A percentile compares a stretch with the other conserved stretches of the same genome.
Conservation (phyloP, 148 eudicot genomes). For the Amaranthus cruentus region DNA sequence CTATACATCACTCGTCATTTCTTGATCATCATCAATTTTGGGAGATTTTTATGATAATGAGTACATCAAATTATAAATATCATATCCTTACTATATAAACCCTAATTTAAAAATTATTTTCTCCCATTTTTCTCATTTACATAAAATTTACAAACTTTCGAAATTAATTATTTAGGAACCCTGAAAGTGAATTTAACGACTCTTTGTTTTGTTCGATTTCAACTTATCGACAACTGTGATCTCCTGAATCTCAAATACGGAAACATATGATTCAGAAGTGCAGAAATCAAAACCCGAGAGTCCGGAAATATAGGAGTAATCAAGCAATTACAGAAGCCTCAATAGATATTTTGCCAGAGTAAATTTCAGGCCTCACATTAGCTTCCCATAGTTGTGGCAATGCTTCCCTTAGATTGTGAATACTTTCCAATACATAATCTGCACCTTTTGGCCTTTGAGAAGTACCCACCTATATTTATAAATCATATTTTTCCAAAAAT, state of each 20-base stretch:
- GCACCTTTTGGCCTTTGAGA: conserved; percentile 75
- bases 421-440: conserved; percentile 79
- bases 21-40: not conserved
- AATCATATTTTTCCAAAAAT: not conserved
- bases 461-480: conserved; percentile 55
- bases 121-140: not conserved
- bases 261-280: no score
- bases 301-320: not conserved
- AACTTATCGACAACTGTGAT: no score
- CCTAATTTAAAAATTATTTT: not conserved
- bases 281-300: no score
- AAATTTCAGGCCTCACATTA: conserved; percentile 43
- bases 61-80: no score
- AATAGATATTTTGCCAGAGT: conserved; percentile 47
- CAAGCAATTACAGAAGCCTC: conserved; percentile 83
- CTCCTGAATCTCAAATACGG: no score
- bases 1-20: not conserved
- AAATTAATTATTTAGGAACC: no score
- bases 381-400: conserved; percentile 80
- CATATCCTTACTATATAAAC: not conserved
- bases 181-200: no score
- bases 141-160: not conserved
- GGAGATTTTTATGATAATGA: not conserved
- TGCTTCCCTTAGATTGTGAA: conserved; percentile 81
- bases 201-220: no score